A percentile compares a stretch with the other conserved stretches of the same genome.
These are phyloP conservation scores for Colletotrichum musae DNA, from an alignment of 2,329 filamentous ascomycete genomes.

Conservation along the genomic window DNA sequence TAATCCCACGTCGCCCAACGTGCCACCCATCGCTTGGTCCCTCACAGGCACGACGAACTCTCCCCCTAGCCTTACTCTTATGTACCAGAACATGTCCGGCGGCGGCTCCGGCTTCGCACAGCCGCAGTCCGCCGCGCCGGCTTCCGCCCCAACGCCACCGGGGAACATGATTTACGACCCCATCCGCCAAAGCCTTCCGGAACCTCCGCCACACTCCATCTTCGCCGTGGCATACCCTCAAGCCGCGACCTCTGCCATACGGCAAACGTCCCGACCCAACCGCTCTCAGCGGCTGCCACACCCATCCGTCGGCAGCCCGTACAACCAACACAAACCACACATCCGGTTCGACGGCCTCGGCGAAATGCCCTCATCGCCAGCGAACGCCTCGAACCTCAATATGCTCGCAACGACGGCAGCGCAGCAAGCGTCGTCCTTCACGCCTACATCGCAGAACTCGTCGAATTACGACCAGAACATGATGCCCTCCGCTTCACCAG, in stretches of 20 bases:
- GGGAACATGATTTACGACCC: constrained; percentile 74
- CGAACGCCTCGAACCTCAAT: constrained; percentile 45
- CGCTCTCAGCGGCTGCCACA: constrained; percentile 46
- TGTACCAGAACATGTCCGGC: constrained; percentile 75
- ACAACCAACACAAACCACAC: constrained; percentile 39
- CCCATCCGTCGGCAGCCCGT: constrained; percentile 34
- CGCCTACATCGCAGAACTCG: constrained; percentile 58
- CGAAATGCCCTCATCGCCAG: constrained; percentile 51
- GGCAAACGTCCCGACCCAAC: constrained; percentile 57
- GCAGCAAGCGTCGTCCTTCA: constrained; percentile 49
- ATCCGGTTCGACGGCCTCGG: constrained; percentile 49
- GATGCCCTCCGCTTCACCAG: constrained; percentile 56
- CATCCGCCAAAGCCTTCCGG: constrained; percentile 69
- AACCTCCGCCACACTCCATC: constrained; percentile 57
- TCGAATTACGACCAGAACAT: constrained; percentile 59
- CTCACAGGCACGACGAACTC: constrained; percentile 91
- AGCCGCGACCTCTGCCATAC: constrained; percentile 62
- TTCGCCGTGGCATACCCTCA: constrained; percentile 66
- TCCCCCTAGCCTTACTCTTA: constrained; percentile 84
- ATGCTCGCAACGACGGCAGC: constrained; percentile 44
- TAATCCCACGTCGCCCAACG: constrained; percentile 63
- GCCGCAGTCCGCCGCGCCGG: constrained; percentile 32
- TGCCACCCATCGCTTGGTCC: constrained; percentile 81
- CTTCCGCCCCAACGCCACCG: constrained; percentile 63
- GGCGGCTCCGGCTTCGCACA: constrained; percentile 41